Percentiles rank a stretch among this genome's conserved stretches.
phyloP scores from a whole-genome alignment of 2,329 filamentous ascomycete genomes.

The Plenodomus lindquistii region DNA sequence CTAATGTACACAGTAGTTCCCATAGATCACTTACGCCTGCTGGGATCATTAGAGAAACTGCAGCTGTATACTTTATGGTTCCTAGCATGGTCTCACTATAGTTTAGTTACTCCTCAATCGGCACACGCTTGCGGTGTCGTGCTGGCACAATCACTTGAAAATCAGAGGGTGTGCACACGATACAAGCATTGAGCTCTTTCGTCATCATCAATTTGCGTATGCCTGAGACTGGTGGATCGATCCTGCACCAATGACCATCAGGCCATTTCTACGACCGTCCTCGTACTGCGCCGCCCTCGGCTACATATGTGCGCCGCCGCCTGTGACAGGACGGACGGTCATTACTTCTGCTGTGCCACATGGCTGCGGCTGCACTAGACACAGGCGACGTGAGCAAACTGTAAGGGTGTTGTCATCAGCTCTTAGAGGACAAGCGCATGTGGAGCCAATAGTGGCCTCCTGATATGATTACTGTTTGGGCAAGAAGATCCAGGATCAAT shows the following conservation, averaged over 20 bases:
- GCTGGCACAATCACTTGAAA: too few relatives aligned
- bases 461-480: conserved; percentile 3
- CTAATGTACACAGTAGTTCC: too few relatives aligned
- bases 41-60: too few relatives aligned
- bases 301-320: conserved; percentile 11
- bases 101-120: too few relatives aligned
- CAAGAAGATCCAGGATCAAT: conserved; percentile 8
- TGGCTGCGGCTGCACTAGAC: conserved; percentile 17
- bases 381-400: conserved; percentile 9
- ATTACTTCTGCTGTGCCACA: conserved; percentile 26
- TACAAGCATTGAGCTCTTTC: too few relatives aligned
- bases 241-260: conserved; percentile 12
- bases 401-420: conserved; percentile 6
- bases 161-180: too few relatives aligned
- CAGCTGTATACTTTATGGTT: too few relatives aligned
- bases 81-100: too few relatives aligned
- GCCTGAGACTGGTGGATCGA: not conserved
- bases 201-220: too few relatives aligned
- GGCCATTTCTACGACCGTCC: conserved; percentile 8
- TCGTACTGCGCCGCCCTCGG: conserved; percentile 6
- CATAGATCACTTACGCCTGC: too few relatives aligned
- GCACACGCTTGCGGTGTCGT: too few relatives aligned
- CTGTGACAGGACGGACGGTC: conserved; percentile 3
- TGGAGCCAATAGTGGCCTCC: conserved; percentile 22
- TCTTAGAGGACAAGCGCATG: conserved; percentile 11